phyloP scores from a whole-genome alignment of 345 rosid species.

The Eucalyptus rudis region DNA sequence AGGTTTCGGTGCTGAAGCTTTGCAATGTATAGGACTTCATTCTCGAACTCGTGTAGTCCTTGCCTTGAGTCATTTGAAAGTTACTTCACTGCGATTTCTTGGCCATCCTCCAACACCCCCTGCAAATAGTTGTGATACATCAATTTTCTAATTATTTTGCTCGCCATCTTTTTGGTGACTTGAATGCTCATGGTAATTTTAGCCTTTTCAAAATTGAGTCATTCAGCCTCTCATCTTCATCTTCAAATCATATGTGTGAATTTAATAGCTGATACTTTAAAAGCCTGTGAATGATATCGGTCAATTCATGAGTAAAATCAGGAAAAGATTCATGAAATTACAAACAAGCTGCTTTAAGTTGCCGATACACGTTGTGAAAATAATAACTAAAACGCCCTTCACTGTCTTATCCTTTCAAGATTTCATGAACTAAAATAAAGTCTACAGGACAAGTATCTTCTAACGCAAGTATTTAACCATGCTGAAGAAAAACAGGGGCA shows the following conservation, averaged over 20 bases:
- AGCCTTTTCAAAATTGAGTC: not conserved
- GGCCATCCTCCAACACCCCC: constrained; percentile 28
- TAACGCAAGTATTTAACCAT: not conserved
- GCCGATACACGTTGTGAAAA: not conserved
- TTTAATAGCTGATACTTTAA: not conserved
- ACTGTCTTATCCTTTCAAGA: not conserved
- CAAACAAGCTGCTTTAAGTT: not conserved
- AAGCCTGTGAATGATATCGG: not conserved
- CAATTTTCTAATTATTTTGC: not conserved
- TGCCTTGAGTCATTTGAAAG: constrained; percentile 23
- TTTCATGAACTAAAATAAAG: not conserved
- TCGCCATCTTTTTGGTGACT: not conserved
- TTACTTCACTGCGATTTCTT: constrained; percentile 39
- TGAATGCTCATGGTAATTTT: not conserved
- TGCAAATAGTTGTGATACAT: not conserved
- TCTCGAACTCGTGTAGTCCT: constrained; percentile 27
- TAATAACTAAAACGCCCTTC: not conserved
- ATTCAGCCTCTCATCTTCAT: not conserved
- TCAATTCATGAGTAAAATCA: not conserved
- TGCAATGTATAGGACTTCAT: constrained; percentile 20
- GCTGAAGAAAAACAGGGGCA: not conserved
- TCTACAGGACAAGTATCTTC: not conserved
- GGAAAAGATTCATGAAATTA: not conserved
- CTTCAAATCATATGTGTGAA: not conserved
- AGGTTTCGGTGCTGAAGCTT: constrained; percentile 42